These are phyloP conservation scores for Pseudoneurospora amorphoporcata DNA, from an alignment of 495 filamentous ascomycete species.

Conservation along the genomic window DNA sequence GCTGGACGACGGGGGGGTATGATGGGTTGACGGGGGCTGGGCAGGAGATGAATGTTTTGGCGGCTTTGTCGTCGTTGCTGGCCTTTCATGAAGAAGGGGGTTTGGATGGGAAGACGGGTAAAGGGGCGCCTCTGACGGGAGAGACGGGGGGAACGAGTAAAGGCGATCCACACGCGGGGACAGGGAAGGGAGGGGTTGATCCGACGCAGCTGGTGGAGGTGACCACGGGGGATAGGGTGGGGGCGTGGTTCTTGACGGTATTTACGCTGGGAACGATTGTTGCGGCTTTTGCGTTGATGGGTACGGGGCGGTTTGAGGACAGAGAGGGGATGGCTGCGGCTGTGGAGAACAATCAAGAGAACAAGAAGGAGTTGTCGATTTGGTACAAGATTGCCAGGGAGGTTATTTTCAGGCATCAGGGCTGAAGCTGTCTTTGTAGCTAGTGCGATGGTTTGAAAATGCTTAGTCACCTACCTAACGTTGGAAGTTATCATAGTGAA, in stretches of 20 bases:
- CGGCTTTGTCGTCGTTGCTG: slow-evolving; percentile 36
- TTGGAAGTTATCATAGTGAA: background rate
- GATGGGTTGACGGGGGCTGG: slow-evolving; percentile 33
- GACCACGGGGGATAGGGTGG: slow-evolving; percentile 42
- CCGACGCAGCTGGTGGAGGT: slow-evolving; percentile 24
- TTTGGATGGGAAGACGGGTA: background rate
- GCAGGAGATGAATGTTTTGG: slow-evolving; percentile 49
- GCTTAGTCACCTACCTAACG: background rate
- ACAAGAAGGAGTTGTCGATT: background rate
- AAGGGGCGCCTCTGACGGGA: background rate
- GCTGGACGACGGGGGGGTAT: slow-evolving; percentile 12
- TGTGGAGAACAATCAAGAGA: background rate
- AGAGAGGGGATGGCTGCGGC: background rate
- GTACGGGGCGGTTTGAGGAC: background rate
- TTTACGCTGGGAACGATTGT: slow-evolving; percentile 20
- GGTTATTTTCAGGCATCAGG: background rate
- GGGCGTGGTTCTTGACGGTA: slow-evolving; percentile 46
- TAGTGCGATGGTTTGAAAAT: background rate
- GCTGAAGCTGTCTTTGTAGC: background rate
- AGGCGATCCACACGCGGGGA: slow-evolving; percentile 49
- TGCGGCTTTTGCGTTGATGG: slow-evolving; percentile 23
- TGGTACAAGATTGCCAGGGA: background rate
- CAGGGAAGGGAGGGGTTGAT: slow-evolving; percentile 9
- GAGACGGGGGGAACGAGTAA: slow-evolving; percentile 47
- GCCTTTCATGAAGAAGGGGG: slow-evolving; percentile 7